Percentiles rank a stretch among this genome's conserved stretches.
phyloP scores from a whole-genome alignment of 2,329 filamentous ascomycete species.

The Coniochaeta sp. region DNA sequence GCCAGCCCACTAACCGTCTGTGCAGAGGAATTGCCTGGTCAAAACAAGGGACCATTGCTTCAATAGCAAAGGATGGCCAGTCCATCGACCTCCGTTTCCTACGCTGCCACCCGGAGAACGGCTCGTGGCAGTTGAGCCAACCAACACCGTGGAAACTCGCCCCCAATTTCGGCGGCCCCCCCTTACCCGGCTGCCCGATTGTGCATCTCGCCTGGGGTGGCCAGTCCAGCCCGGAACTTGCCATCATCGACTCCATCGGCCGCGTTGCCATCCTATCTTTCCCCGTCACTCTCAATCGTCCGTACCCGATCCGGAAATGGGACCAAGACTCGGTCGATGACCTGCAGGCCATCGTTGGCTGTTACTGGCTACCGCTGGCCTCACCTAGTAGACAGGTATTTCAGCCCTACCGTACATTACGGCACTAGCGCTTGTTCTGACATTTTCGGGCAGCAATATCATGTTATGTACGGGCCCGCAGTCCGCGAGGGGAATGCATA shows the following conservation, averaged over 20 bases:
- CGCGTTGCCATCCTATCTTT: slow-evolving; percentile 70
- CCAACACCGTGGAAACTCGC: slow-evolving; percentile 53
- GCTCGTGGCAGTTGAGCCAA: slow-evolving; percentile 69
- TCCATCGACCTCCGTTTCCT: slow-evolving; percentile 68
- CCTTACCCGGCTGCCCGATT: slow-evolving; percentile 57
- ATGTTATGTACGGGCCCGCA: slow-evolving; percentile 52
- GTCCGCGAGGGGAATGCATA: slow-evolving; percentile 58
- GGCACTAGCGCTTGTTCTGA: slow-evolving; percentile 2
- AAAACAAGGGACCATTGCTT: slow-evolving; percentile 76
- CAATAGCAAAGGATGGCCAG: slow-evolving; percentile 65
- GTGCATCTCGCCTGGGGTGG: slow-evolving; percentile 78
- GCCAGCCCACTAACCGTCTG: slow-evolving; percentile 11
- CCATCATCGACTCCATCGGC: slow-evolving; percentile 73
- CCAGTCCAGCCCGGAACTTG: slow-evolving; percentile 69
- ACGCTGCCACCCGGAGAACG: slow-evolving; percentile 59
- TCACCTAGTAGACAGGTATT: slow-evolving; percentile 34
- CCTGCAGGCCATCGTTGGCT: slow-evolving; percentile 69
- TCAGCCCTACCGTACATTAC: neutral
- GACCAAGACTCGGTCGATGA: slow-evolving; percentile 67
- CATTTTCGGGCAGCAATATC: slow-evolving; percentile 27
- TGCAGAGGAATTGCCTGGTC: slow-evolving; percentile 85
- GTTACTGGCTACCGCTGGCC: slow-evolving; percentile 73
- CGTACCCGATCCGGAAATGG: slow-evolving; percentile 55
- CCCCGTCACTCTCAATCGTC: slow-evolving; percentile 65
- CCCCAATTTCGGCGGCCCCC: too few relatives aligned